Evolutionary conservation across 345 rosid species (phyloP).

Genomic region (Pseudoturritis turrita): DNA sequence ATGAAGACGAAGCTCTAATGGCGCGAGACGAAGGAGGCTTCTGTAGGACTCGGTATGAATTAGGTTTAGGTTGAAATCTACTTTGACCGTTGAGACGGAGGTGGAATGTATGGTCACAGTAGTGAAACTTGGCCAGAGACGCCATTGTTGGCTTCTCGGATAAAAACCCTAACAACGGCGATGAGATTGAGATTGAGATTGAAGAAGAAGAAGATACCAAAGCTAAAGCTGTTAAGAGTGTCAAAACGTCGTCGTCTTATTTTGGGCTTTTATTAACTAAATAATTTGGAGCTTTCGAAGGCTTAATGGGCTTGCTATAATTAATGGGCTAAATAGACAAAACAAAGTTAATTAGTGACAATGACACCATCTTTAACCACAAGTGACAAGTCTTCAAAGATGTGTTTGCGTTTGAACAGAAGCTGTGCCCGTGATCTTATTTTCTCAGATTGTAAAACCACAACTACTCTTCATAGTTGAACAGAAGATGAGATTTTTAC

Average conservation of each 20-base stretch:
- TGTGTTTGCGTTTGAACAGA: neutral
- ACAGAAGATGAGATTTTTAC: neutral
- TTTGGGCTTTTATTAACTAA: neutral
- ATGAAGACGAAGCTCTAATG: constrained; percentile 48
- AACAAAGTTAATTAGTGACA: neutral
- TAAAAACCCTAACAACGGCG: constrained; percentile 18
- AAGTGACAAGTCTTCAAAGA: neutral
- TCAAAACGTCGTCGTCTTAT: neutral
- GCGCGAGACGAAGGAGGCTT: constrained; percentile 32
- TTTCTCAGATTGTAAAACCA: neutral
- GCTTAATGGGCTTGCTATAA: neutral
- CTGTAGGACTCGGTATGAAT: constrained; percentile 3
- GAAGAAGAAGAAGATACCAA: neutral
- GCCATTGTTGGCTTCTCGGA: constrained; percentile 43
- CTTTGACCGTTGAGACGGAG: constrained; percentile 34
- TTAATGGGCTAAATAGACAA: neutral
- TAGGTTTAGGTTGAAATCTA: constrained; percentile 34
- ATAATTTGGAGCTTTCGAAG: neutral
- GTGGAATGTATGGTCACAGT: constrained; percentile 35
- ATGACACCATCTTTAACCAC: neutral
- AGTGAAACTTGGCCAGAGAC: constrained; percentile 41
- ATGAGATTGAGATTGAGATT: neutral
- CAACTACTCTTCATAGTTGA: constrained; percentile 3
- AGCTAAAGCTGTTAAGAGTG: neutral
- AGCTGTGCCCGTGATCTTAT: neutral